Evolutionary conservation across 2,329 filamentous ascomycete species (phyloP), one percentile per base, ranked within the genome.

Genomic region (Fusarium armeniacum): DNA sequence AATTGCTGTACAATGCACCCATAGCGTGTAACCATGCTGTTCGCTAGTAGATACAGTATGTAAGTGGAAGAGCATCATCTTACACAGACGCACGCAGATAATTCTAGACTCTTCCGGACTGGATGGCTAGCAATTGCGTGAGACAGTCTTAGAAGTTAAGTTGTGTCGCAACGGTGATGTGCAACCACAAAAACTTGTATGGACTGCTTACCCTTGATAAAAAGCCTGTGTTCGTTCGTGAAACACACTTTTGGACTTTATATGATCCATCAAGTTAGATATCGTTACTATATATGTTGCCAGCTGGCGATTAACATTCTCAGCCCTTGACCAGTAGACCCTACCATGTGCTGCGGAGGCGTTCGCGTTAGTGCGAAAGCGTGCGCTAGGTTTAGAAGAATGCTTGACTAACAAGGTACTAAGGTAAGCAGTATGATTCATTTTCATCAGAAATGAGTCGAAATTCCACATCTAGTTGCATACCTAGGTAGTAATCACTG

Each of bases 351-450:
- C 44, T 43, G 26, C 24, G 57, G 61, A 72, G 72, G 69, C 40
- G 72, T 75, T 75, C 63, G 68, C 65, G 43, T 64, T 70, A 71
- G 69, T 71, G 57, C 50, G 49, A 54, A 41, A 65, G 43, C 36
- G 55, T 67, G 36, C 54, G 46, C 46, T 47, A 56, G 41, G 38
- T 57, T 32, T 26, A 46, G 45, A 45, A 50, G 52, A 57, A 43
- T 57, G 62, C 56, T 57, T 68, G 56, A 32, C 53, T 44, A 44
- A 18, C n/a, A 26, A 45, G 26, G 41, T 46, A 15, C 24, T 26
- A 7, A 28, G 26, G 16, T 9, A 36, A 16, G 16, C 18, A 36
- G 16, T 26, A 65, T 54, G 36, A 65, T 60, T 60, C 40, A 60
- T 60, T 11, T 53, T 35, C 36, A 30, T 22, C 10, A 40, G 26